Percentiles rank a stretch among this genome's conserved stretches.
Evolutionary conservation across 441 rosid species (phyloP).

Genomic region (Bocquillonia castaneifolia): DNA sequence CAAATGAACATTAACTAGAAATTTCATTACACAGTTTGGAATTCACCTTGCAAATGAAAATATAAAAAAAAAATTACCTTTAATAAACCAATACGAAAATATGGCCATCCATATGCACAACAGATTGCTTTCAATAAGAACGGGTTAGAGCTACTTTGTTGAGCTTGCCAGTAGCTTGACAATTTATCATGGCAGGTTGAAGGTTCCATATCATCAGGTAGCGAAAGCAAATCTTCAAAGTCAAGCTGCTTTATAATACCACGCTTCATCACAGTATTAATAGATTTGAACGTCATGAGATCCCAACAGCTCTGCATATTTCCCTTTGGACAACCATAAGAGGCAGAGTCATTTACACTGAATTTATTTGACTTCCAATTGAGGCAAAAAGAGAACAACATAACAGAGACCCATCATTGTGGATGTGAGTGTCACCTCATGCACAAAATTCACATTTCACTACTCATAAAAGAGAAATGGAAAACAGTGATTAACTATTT

Average conservation of each 20-base stretch:
- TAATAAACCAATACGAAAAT: constrained; percentile 66
- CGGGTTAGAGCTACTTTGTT: constrained; percentile 41
- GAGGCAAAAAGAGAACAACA: background rate
- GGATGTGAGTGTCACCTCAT: background rate
- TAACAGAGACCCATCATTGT: background rate
- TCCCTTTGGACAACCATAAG: constrained; percentile 38
- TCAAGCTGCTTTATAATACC: constrained; percentile 77
- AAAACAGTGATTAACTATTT: background rate
- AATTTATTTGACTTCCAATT: background rate
- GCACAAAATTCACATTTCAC: background rate
- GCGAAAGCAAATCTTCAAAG: constrained; percentile 68
- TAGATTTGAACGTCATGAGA: constrained; percentile 58
- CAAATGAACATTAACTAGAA: too few species aligned
- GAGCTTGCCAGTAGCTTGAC: constrained; percentile 59
- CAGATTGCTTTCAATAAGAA: constrained; percentile 69
- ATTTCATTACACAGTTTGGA: constrained; percentile 1
- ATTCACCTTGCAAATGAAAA: too few species aligned
- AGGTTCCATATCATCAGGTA: constrained; percentile 83
- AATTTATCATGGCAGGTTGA: constrained; percentile 58
- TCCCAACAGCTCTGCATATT: constrained; percentile 48
- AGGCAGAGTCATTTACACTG: constrained; percentile 9
- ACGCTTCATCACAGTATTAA: constrained; percentile 51
- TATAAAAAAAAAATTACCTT: constrained; percentile 44
- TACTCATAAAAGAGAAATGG: background rate
- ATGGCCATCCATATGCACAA: constrained; percentile 78